Percentiles rank a stretch among this genome's conserved stretches.
Conservation (phyloP, 495 filamentous ascomycete genomes). For the Schizothecium vesticola region DNA sequence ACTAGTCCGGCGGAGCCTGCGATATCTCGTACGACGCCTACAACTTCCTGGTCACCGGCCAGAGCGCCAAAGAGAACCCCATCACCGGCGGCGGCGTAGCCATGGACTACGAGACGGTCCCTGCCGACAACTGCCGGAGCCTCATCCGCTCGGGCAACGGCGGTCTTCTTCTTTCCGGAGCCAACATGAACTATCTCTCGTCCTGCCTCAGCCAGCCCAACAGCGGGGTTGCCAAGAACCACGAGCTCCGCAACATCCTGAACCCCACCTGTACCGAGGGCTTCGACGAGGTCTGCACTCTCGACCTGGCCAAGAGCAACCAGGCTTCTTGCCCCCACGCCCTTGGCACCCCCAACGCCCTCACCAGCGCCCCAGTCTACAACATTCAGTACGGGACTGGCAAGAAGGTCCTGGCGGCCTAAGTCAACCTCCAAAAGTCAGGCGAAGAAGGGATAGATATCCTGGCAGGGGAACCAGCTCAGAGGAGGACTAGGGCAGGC, state of each 20-base stretch:
- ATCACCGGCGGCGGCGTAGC: conserved; percentile 31
- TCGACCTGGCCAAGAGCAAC: conserved; percentile 35
- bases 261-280: conserved; percentile 33
- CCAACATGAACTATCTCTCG: conserved; percentile 40
- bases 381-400: conserved; percentile 37
- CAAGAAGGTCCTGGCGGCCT: conserved; percentile 17
- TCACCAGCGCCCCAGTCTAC: conserved; percentile 21
- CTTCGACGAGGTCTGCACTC: conserved; percentile 33
- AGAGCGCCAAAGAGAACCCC: conserved; percentile 25
- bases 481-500: not conserved
- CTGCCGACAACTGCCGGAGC: conserved; percentile 27
- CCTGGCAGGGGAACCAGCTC: no score
- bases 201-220: conserved; percentile 31
- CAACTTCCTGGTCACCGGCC: conserved; percentile 37
- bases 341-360: conserved; percentile 19
- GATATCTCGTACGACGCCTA: conserved; percentile 43
- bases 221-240: conserved; percentile 33
- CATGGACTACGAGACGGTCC: conserved; percentile 30
- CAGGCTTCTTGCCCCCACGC: conserved; percentile 33
- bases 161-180: conserved; percentile 34
- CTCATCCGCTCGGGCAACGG: conserved; percentile 24
- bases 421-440: not conserved
- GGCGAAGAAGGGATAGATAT: not conserved
- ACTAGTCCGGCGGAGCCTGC: conserved; percentile 36
- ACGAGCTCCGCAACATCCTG: conserved; percentile 33